Conservation (phyloP, 2,329 filamentous ascomycete genomes). For the Ceratocystis harringtonii region DNA sequence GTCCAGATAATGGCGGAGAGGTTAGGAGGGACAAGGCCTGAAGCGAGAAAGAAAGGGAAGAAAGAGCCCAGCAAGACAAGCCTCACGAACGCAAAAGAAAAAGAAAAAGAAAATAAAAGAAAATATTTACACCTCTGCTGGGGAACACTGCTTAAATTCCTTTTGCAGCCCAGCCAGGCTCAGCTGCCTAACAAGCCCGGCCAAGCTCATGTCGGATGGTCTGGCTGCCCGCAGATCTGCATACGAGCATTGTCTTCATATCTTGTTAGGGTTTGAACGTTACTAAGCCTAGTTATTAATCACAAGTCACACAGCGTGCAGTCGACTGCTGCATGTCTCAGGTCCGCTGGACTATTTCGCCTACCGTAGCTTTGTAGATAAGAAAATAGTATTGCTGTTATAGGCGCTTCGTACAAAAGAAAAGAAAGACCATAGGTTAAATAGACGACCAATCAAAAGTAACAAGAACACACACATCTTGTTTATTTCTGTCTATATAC, state of each 20-base stretch:
- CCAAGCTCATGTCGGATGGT: background rate
- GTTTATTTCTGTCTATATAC: too few species aligned
- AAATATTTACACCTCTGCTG: background rate
- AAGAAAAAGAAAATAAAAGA: background rate
- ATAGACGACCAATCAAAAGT: too few species aligned
- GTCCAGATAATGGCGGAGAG: background rate
- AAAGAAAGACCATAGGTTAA: background rate
- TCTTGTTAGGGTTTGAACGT: background rate
- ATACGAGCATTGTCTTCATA: background rate
- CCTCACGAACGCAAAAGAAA: background rate
- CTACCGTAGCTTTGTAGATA: too few species aligned
- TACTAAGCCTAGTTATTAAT: background rate
- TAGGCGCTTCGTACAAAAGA: background rate
- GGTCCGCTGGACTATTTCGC: background rate
- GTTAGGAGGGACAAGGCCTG: background rate
- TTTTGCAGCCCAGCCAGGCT: background rate
- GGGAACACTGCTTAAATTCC: background rate
- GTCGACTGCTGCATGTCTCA: background rate
- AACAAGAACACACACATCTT: too few species aligned
- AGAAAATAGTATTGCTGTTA: too few species aligned
- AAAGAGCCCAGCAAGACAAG: background rate
- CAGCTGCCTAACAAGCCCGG: background rate
- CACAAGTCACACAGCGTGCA: background rate
- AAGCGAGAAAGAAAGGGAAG: conserved; percentile 1
- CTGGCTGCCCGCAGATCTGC: background rate